phyloP scores from a whole-genome alignment of 2,329 filamentous ascomycete species.

The Aureobasidium sp. region DNA sequence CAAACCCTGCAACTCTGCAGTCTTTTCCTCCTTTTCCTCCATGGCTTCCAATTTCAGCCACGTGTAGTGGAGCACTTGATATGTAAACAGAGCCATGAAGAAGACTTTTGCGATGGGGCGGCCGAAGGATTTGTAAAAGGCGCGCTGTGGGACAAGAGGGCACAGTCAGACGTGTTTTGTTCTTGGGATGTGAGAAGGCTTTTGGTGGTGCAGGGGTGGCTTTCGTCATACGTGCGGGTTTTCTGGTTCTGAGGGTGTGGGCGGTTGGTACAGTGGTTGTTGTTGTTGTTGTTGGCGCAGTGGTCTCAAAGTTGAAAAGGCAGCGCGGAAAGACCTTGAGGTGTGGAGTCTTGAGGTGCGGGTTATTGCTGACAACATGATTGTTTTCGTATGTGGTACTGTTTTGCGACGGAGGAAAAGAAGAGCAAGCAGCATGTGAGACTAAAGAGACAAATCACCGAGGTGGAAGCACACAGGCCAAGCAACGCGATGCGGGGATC shows the following conservation, averaged over 20 bases:
- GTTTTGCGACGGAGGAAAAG: no score
- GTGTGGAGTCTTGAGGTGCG: background rate
- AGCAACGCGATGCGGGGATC: background rate
- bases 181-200: no score
- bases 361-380: background rate
- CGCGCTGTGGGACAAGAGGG: slow-evolving; percentile 34
- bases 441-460: background rate
- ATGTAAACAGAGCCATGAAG: slow-evolving; percentile 66
- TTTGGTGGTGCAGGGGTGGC: background rate
- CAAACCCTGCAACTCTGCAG: background rate
- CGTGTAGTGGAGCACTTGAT: slow-evolving; percentile 65
- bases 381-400: no score
- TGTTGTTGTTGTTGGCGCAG: background rate
- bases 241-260: slow-evolving; percentile 4
- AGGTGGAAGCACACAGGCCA: background rate
- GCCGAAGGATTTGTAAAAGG: slow-evolving; percentile 68
- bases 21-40: slow-evolving; percentile 53
- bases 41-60: slow-evolving; percentile 68
- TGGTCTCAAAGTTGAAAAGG: background rate
- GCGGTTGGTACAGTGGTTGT: slow-evolving; percentile 9
- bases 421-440: background rate
- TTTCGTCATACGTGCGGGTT: slow-evolving; percentile 8
- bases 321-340: background rate
- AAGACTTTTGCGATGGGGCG: slow-evolving; percentile 65
- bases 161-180: no score